Conservation (phyloP, 345 rosid species). For the Aethionema arabicum region DNA sequence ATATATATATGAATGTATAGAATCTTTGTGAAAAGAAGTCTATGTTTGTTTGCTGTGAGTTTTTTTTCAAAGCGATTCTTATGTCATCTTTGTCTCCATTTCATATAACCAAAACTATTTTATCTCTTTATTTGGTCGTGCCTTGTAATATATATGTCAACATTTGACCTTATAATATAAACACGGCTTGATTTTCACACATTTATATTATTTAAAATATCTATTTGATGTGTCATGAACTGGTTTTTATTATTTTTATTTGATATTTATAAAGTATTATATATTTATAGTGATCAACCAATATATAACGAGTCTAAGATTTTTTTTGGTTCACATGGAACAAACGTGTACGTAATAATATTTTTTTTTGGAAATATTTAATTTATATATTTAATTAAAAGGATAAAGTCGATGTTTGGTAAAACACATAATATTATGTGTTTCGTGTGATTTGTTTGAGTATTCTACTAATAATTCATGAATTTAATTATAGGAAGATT, state of each 20-base stretch:
- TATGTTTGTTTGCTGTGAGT: constrained; percentile 33
- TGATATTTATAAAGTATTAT: constrained; percentile 14
- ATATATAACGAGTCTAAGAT: constrained; percentile 5
- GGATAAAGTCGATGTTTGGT: too few relatives aligned
- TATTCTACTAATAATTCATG: too few relatives aligned
- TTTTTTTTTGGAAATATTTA: too few relatives aligned
- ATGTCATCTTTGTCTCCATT: constrained; percentile 40
- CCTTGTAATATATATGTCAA: constrained; percentile 33
- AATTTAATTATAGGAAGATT: too few relatives aligned
- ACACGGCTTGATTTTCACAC: constrained; percentile 16
- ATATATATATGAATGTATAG: constrained; percentile 12
- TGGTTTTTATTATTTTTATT: background rate
- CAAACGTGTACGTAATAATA: background rate
- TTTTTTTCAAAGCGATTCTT: constrained; percentile 31
- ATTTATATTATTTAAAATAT: background rate
- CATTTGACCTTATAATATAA: constrained; percentile 38
- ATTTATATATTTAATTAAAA: too few relatives aligned
- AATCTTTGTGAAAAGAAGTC: constrained; percentile 17
- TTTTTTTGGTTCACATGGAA: constrained; percentile 2
- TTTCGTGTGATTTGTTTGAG: too few relatives aligned
- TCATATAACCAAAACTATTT: constrained; percentile 14
- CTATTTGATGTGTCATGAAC: constrained; percentile 26
- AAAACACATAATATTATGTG: too few relatives aligned
- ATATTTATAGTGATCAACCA: background rate
- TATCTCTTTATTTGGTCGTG: constrained; percentile 28